phyloP scores from a whole-genome alignment of 352 stramenopile genomes.

The Globisporangium acanthophoron region DNA sequence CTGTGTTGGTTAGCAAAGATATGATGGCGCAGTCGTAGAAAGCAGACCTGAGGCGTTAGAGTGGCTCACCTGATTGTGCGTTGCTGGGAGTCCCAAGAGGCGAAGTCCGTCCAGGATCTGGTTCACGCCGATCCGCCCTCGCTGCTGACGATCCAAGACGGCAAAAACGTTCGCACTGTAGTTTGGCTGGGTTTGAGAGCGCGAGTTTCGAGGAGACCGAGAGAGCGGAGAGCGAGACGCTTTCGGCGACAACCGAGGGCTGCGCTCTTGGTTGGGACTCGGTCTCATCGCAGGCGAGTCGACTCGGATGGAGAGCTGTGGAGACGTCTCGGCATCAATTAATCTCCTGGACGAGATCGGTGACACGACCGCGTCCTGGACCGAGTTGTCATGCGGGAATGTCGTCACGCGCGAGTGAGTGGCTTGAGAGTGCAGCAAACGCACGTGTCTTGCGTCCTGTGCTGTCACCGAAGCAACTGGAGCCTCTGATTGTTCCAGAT shows the following conservation, averaged over 20 bases:
- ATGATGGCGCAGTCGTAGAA: neutral
- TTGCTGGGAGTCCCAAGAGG: constrained; percentile 46
- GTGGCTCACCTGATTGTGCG: constrained; percentile 49
- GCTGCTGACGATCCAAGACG: constrained; percentile 42
- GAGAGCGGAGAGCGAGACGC: constrained; percentile 13
- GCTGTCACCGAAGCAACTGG: neutral
- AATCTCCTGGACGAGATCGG: neutral
- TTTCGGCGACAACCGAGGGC: constrained; percentile 5
- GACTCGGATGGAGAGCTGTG: constrained; percentile 5
- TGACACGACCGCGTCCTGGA: neutral
- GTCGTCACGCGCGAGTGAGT: neutral
- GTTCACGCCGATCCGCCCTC: constrained; percentile 36
- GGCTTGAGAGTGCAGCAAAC: too few species aligned
- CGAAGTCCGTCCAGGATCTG: constrained; percentile 55
- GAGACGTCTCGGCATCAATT: neutral
- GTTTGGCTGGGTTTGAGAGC: constrained; percentile 14
- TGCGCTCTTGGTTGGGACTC: constrained; percentile 15
- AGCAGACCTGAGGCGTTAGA: neutral
- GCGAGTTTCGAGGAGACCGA: constrained; percentile 14
- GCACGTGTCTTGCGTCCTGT: neutral
- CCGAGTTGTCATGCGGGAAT: neutral
- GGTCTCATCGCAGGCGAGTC: constrained; percentile 1
- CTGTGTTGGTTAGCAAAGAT: too few species aligned
- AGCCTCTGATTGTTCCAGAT: neutral
- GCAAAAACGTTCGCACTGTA: constrained; percentile 44